Evolutionary conservation across 805 yeast genomes (phyloP).

Genomic region (Metschnikowia colocasiae): DNA sequence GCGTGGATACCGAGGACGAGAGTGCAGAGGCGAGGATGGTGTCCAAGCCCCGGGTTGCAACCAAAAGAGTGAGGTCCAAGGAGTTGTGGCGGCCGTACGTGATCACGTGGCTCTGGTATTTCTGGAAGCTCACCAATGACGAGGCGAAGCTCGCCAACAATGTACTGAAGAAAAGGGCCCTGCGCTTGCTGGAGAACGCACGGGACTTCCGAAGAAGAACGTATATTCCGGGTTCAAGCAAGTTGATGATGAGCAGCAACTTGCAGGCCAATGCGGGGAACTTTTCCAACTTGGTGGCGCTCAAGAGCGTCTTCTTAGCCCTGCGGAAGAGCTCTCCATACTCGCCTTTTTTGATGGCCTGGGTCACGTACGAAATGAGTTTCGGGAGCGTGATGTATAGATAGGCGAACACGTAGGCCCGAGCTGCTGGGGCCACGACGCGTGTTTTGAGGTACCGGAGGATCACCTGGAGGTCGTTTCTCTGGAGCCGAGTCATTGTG

Average conservation of each 20-base stretch:
- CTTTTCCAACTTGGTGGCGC: constrained; percentile 28
- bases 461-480: neutral
- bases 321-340: constrained; percentile 17
- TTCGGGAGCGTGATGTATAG: constrained; percentile 34
- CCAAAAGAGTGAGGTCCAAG: constrained; percentile 34
- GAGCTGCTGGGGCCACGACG: constrained; percentile 26
- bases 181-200: neutral
- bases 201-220: constrained; percentile 11
- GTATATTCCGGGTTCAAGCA: constrained; percentile 25
- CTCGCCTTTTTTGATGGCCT: constrained; percentile 16
- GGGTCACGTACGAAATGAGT: constrained; percentile 17
- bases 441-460: neutral
- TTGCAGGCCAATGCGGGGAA: constrained; percentile 36
- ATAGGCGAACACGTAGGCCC: constrained; percentile 34
- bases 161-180: constrained; percentile 20
- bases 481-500: neutral
- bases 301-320: constrained; percentile 17
- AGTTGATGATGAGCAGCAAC: constrained; percentile 30
- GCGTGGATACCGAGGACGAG: constrained; percentile 4
- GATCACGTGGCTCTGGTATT: constrained; percentile 30
- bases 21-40: constrained; percentile 17
- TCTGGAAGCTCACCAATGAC: constrained; percentile 27
- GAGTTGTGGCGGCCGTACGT: constrained; percentile 30
- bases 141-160: constrained; percentile 28
- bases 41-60: constrained; percentile 35